Conservation (phyloP, 2,329 filamentous ascomycete genomes). For the Parafenestella ontariensis region DNA sequence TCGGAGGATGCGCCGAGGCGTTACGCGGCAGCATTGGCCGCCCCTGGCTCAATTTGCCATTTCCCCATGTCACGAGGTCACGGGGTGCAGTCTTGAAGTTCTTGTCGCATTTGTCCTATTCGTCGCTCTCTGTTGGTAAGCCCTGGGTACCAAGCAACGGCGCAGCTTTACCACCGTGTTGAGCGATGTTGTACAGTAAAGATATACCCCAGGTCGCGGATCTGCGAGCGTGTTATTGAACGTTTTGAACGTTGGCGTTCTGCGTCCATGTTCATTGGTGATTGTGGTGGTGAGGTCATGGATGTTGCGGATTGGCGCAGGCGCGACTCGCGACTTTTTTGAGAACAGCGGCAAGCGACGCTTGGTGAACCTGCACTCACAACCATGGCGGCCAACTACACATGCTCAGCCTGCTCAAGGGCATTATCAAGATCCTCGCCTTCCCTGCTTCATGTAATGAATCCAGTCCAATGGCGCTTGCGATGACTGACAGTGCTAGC, state of each 20-base stretch:
- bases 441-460: constrained; percentile 27
- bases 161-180: neutral
- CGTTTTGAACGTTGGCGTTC: constrained; percentile 8
- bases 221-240: constrained; percentile 1
- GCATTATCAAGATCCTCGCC: constrained; percentile 29
- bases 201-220: neutral
- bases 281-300: constrained; percentile 42
- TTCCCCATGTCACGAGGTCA: neutral
- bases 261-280: constrained; percentile 17
- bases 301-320: constrained; percentile 33
- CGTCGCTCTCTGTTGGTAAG: neutral
- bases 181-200: neutral
- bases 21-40: neutral
- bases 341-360: constrained; percentile 12
- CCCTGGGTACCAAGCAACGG: neutral
- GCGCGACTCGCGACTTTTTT: constrained; percentile 38
- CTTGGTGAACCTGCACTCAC: constrained; percentile 8
- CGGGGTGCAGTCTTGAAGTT: neutral
- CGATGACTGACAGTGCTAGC: constrained; percentile 29
- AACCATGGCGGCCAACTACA: constrained; percentile 47
- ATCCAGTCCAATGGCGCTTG: neutral
- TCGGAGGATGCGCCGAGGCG: neutral
- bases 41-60: neutral
- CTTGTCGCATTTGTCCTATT: neutral
- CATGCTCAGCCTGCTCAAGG: constrained; percentile 45